Evolutionary conservation across 495 filamentous ascomycete species (phyloP).

Genomic region (Podospora conica): DNA sequence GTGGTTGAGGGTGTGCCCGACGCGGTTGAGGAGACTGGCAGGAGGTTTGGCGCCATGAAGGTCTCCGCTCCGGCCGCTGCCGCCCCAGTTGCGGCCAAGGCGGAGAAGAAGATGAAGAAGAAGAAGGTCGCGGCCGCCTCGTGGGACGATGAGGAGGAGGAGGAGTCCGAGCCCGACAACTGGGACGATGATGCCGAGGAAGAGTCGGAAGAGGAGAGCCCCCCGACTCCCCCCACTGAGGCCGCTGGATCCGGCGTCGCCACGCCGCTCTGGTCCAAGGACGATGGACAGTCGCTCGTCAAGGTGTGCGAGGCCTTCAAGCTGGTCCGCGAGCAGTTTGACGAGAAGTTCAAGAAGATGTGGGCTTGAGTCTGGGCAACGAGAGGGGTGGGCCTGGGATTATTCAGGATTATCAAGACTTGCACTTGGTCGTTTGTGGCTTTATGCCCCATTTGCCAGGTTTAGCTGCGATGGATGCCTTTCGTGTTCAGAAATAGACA

Average conservation of each 20-base stretch:
- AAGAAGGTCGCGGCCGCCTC: conserved; percentile 26
- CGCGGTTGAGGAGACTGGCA: neutral
- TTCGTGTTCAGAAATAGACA: neutral
- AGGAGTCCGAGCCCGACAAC: conserved; percentile 10
- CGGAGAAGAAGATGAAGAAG: conserved; percentile 5
- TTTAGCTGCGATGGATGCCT: neutral
- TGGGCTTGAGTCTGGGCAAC: conserved; percentile 27
- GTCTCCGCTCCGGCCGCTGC: neutral
- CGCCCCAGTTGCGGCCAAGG: neutral
- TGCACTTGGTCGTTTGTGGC: neutral
- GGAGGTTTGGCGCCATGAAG: neutral
- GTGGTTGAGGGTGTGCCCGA: conserved; percentile 39
- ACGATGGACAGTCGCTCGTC: conserved; percentile 41
- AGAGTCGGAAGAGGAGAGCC: neutral
- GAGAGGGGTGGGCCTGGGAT: neutral
- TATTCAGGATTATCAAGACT: neutral
- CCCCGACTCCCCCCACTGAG: neutral
- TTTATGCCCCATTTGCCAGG: neutral
- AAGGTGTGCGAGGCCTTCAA: conserved; percentile 53
- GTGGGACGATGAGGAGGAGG: conserved; percentile 24
- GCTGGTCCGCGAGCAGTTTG: conserved; percentile 53
- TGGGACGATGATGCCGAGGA: conserved; percentile 11
- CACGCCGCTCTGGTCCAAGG: conserved; percentile 5
- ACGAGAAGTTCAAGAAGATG: conserved; percentile 59
- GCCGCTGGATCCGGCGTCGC: conserved; percentile 9